These are phyloP conservation scores for Tylopilus felleus DNA, from an alignment of 768 basidiomycete genomes.

Conservation along the genomic window DNA sequence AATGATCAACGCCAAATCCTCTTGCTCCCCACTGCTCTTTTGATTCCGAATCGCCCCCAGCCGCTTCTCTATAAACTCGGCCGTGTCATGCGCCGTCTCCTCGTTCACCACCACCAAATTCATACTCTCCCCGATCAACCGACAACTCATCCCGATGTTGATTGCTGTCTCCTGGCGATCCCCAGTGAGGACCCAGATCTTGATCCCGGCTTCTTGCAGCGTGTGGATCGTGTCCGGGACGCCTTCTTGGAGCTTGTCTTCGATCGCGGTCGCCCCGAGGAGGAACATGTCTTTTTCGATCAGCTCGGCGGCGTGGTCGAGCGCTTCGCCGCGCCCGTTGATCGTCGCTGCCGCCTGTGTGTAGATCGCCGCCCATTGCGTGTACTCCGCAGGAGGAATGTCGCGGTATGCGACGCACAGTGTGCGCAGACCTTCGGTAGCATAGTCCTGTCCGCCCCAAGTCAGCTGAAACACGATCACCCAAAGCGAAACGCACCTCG, in stretches of 20 bases:
- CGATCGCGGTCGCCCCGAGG: constrained; percentile 95
- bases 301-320: constrained; percentile 91
- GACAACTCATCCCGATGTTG: constrained; percentile 97
- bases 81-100: constrained; percentile 73
- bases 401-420: constrained; percentile 96
- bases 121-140: constrained; percentile 97
- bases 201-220: constrained; percentile 96
- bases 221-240: constrained; percentile 99
- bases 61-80: constrained; percentile 84
- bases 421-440: constrained; percentile 93
- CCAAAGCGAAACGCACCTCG: constrained; percentile 53
- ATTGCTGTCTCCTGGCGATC: constrained; percentile 99
- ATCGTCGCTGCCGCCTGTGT: constrained; percentile 92
- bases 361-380: constrained; percentile 84
- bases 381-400: constrained; percentile 86
- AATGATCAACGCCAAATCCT: constrained; percentile 93
- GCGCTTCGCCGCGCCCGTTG: constrained; percentile 90
- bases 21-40: constrained; percentile 83
- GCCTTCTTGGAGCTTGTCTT: constrained; percentile 97
- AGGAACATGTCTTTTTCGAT: constrained; percentile 94
- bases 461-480: neutral
- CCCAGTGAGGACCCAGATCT: constrained; percentile 98
- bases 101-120: constrained; percentile 97
- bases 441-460: constrained; percentile 66
- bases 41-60: constrained; percentile 92